Evolutionary conservation across 2,329 filamentous ascomycete genomes (phyloP), one percentile per base, ranked within the genome.

Genomic region (Pseudocercospora musae): DNA sequence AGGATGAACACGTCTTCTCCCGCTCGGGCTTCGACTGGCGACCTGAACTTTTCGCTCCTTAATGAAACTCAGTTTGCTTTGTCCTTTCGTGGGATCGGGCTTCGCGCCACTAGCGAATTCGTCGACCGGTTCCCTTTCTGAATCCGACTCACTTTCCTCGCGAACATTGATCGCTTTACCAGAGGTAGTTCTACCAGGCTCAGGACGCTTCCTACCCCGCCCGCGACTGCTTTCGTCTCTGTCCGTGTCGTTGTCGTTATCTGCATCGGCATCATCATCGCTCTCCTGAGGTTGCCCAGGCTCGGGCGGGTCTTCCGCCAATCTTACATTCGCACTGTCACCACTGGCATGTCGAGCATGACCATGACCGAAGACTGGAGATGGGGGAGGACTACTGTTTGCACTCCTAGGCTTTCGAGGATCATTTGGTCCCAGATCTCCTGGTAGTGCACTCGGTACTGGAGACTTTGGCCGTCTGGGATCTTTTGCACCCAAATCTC

Each of bases 1-100:
- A 0, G 93, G 93, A 74, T 96, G 93, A 70, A 78, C 57, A 77
- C 73, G 66, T 76, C 83, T 63, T 73, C 68, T 52, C 50, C 53
- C 31, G 68, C 68, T 40, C 58, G 69, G 42, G 20, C 65, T 64
- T n/a, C 70, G 68, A 18, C 71, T 68, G 23, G 69, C 70, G 13
- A 74, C 57, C 23, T 69, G 71, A 0, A 69, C 70, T 21, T 69
- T 71, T 6, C 68, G 66, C 31, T 73, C 71, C 33, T 66, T 68
- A 25, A 60, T 66, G 57, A 72, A 70, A 2, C 66, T 68, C 3
- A 73, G 61, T 25, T 71, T 72, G 62, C 70, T 73, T 48, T 75
- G 66, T 54, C 73, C 73, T 64, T 75, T 75, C 18, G 73, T 75
- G 2, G 73, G 73, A 57, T 75, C 73, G 1, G 73, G 73, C 58